Percentiles rank a stretch among this genome's conserved stretches.
These are phyloP conservation scores for Phaeosphaeriaceae sp. DNA, from an alignment of 2,329 filamentous ascomycete genomes.

Conservation along the genomic window DNA sequence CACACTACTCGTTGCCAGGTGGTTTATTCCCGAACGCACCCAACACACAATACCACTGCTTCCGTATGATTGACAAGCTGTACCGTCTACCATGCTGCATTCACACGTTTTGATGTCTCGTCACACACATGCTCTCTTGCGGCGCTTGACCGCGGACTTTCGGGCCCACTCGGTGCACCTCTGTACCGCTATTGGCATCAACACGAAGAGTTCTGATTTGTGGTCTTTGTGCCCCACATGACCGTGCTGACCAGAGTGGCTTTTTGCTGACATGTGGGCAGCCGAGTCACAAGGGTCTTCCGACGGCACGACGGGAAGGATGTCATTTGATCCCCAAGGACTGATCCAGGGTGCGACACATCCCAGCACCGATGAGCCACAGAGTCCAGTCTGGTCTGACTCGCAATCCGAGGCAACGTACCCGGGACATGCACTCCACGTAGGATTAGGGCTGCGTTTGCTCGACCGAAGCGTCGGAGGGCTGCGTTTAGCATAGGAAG, in stretches of 20 bases:
- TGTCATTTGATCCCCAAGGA: conserved; percentile 24
- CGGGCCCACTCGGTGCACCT: not conserved
- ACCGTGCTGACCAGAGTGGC: conserved; percentile 34
- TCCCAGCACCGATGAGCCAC: not conserved
- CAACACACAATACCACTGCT: not conserved
- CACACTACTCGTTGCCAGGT: not conserved
- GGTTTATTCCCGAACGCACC: not conserved
- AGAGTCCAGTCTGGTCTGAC: not conserved
- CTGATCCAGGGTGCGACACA: conserved; percentile 4
- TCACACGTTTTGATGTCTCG: not conserved
- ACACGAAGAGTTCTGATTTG: not conserved
- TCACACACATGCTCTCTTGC: not conserved
- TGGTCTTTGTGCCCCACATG: conserved; percentile 29
- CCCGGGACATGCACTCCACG: not conserved
- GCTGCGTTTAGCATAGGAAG: not conserved
- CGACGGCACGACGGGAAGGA: conserved; percentile 44
- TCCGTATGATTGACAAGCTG: not conserved
- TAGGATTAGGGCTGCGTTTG: conserved; percentile 1
- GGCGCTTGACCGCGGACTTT: not conserved
- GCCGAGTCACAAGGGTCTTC: conserved; percentile 27
- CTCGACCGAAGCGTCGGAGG: not conserved
- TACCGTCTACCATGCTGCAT: not conserved
- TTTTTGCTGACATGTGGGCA: conserved; percentile 26
- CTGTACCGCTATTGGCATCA: not conserved
- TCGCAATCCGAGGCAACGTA: not conserved